A percentile compares a stretch with the other conserved stretches of the same genome.
Evolutionary conservation across 179 eudicot genomes (phyloP).

Genomic region (Actinidia polygama): DNA sequence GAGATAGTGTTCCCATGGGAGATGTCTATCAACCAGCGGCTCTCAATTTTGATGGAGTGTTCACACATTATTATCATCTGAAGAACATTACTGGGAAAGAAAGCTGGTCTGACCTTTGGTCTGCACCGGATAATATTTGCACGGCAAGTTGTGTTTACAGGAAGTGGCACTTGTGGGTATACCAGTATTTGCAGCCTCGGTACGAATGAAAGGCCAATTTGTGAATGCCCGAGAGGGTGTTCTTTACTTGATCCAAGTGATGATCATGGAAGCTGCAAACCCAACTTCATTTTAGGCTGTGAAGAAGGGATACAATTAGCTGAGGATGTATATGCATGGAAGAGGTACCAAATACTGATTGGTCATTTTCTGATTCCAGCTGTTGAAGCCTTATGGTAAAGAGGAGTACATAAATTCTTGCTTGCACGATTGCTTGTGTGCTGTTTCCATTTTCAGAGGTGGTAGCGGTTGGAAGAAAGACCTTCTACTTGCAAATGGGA

Average conservation of each 20-base stretch:
- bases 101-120: slow-evolving; percentile 12
- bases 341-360: slow-evolving; percentile 24
- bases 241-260: slow-evolving; percentile 29
- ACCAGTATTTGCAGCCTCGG: slow-evolving; percentile 34
- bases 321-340: slow-evolving; percentile 16
- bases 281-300: slow-evolving; percentile 20
- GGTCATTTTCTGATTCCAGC: slow-evolving; percentile 27
- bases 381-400: not conserved
- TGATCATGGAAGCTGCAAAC: slow-evolving; percentile 30
- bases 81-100: not conserved
- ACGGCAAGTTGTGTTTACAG: not conserved
- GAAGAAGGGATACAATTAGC: not conserved
- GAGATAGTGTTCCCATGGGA: not conserved
- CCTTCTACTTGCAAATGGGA: slow-evolving; percentile 30
- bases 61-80: slow-evolving; percentile 29
- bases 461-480: slow-evolving; percentile 33
- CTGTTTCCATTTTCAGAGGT: slow-evolving; percentile 20
- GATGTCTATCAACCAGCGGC: slow-evolving; percentile 34
- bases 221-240: slow-evolving; percentile 37
- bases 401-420: not conserved
- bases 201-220: slow-evolving; percentile 15
- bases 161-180: slow-evolving; percentile 40
- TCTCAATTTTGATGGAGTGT: slow-evolving; percentile 40
- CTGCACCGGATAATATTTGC: slow-evolving; percentile 36
- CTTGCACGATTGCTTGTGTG: slow-evolving; percentile 6